Percentiles rank a stretch among this genome's conserved stretches.
phyloP scores from a whole-genome alignment of 2,329 filamentous ascomycete species.

The Microdochium nivale region DNA sequence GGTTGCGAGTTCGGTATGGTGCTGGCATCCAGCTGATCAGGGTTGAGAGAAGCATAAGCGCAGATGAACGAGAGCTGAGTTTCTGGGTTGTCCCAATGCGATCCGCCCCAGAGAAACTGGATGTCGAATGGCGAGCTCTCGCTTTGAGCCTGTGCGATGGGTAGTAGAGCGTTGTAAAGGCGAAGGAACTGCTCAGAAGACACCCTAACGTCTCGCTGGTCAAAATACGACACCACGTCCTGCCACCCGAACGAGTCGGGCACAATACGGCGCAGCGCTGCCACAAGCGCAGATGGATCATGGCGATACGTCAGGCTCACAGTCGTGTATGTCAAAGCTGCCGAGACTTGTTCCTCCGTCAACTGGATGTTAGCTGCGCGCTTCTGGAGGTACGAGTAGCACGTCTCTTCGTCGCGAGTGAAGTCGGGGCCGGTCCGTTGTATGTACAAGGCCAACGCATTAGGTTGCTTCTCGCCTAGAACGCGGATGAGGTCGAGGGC shows the following conservation, averaged over 20 bases:
- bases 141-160: conserved; percentile 51
- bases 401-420: conserved; percentile 67
- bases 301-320: conserved; percentile 48
- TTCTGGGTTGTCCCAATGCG: conserved; percentile 71
- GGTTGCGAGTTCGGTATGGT: conserved; percentile 74
- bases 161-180: conserved; percentile 71
- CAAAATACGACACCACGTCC: conserved; percentile 70
- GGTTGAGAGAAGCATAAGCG: conserved; percentile 70
- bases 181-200: conserved; percentile 72
- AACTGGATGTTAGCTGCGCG: conserved; percentile 51
- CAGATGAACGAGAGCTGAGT: conserved; percentile 91
- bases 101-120: conserved; percentile 79
- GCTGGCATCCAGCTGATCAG: conserved; percentile 71
- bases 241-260: conserved; percentile 59
- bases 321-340: conserved; percentile 60
- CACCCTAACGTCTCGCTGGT: conserved; percentile 68
- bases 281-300: conserved; percentile 47
- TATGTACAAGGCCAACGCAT: conserved; percentile 56
- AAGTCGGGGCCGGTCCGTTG: conserved; percentile 67
- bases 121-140: conserved; percentile 63
- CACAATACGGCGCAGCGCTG: conserved; percentile 54
- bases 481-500: conserved; percentile 62
- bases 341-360: conserved; percentile 73
- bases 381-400: conserved; percentile 43
- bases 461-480: conserved; percentile 47